Conservation (phyloP, 495 filamentous ascomycete species). For the Haplographium delicatum region DNA sequence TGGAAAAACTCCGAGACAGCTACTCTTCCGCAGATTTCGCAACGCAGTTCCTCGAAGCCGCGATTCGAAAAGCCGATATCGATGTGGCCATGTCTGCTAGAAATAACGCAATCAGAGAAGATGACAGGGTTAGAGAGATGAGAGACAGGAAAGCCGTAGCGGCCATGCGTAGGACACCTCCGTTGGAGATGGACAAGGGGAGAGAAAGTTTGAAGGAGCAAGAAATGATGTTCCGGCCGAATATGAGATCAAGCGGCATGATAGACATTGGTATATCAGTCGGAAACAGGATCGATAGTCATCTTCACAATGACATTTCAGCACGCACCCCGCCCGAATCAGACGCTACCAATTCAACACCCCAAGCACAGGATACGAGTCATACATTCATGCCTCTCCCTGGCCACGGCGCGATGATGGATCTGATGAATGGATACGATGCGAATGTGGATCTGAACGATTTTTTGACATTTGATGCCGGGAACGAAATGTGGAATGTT, state of each 20-base stretch:
- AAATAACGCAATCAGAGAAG: not conserved
- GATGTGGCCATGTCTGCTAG: constrained; percentile 25
- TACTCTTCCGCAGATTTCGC: constrained; percentile 86
- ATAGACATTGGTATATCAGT: constrained; percentile 7
- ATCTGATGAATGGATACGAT: not conserved
- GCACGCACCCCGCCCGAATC: constrained; percentile 13
- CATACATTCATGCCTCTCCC: not conserved
- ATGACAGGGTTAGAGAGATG: constrained; percentile 10
- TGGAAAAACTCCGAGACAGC: constrained; percentile 73
- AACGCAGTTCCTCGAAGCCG: constrained; percentile 77
- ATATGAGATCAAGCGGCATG: not conserved
- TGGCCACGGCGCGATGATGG: not conserved
- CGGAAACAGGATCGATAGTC: not conserved
- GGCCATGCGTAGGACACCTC: constrained; percentile 7
- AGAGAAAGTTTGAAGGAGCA: no score
- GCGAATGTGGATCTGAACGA: constrained; percentile 18
- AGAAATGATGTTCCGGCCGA: not conserved
- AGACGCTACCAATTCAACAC: not conserved
- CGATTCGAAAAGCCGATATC: constrained; percentile 74
- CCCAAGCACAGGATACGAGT: not conserved
- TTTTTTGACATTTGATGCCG: constrained; percentile 22
- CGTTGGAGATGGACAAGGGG: not conserved
- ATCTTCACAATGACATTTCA: constrained; percentile 8
- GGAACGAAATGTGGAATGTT: constrained; percentile 21
- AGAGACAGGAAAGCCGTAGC: not conserved